Evolutionary conservation across 768 basidiomycete species (phyloP), one percentile per base, ranked within the genome.

Genomic region (Boletus rufocinnamomeus): DNA sequence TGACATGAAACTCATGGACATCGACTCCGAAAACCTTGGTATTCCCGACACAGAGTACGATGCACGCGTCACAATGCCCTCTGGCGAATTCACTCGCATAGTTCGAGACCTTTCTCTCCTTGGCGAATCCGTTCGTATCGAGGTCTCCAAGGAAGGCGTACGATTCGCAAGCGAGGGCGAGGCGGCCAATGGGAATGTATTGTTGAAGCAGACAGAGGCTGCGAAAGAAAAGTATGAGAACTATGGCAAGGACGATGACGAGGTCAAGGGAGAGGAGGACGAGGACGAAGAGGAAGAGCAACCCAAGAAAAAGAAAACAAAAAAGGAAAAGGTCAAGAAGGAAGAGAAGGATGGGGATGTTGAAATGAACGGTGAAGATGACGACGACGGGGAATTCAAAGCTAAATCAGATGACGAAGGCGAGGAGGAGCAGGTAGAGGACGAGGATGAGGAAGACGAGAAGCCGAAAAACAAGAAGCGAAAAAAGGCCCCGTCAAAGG

Each of bases 1-100:
- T 76, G 95, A 97, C 66, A 93, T 99, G 89, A 98, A 98, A 74
- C 85, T 98, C 53, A 98, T 99, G 96, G 96, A 98, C 68, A 99
- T 99, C 69, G 96, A 99, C 73, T 80, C 92, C 25, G 97, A 99
- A 75, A 87, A 85, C 46, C 88, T 98, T 52, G 89, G 89, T 49
- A 98, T 98, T 68, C 97, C 97, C 17, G 95, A 98, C 63, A 99
- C 97, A 3, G 90, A 95, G 50, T 99, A 98, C 74, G 96, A 98
- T 67, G 93, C 93, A 4, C 88, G 89, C 56, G 87, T 98, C 49
- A 87, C 87, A 21, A 87, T 99, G 85, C 83, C 91, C 9, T 84
- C 94, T 0, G 58, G 79, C 37, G 97, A 99, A 72, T 98, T 99
- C 69, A 76, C 86, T 28, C 87, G 95, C 52, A 98, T 99, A 70